These are phyloP conservation scores for Sordariomycetes sp. DNA, from an alignment of 2,329 filamentous ascomycete species.

Conservation along the genomic window DNA sequence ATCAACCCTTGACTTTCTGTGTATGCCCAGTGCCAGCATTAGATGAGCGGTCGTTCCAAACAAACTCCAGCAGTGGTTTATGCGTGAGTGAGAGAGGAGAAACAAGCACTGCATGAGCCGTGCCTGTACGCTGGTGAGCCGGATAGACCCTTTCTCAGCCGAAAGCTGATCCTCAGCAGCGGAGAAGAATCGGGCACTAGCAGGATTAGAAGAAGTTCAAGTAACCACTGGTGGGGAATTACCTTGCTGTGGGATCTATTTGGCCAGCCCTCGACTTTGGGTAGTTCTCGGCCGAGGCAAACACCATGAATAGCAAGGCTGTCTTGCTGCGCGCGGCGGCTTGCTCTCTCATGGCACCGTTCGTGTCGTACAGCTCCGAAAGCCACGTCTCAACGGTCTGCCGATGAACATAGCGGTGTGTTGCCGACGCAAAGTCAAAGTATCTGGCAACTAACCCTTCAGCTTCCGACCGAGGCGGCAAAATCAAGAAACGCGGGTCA, in stretches of 20 bases:
- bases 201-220: too few relatives aligned
- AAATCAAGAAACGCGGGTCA: slow-evolving; percentile 21
- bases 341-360: slow-evolving; percentile 13
- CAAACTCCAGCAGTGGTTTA: too few relatives aligned
- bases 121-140: too few relatives aligned
- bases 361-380: slow-evolving; percentile 24
- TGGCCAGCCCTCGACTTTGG: slow-evolving; percentile 13
- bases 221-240: neutral
- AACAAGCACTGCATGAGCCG: too few relatives aligned
- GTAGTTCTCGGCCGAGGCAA: slow-evolving; percentile 37
- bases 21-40: too few relatives aligned
- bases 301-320: slow-evolving; percentile 38
- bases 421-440: slow-evolving; percentile 46
- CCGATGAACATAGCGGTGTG: slow-evolving; percentile 43
- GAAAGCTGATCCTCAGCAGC: too few relatives aligned
- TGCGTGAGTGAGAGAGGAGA: too few relatives aligned
- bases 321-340: slow-evolving; percentile 14
- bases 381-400: slow-evolving; percentile 37
- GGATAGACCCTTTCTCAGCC: too few relatives aligned
- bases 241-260: slow-evolving; percentile 10
- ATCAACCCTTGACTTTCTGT: too few relatives aligned
- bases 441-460: slow-evolving; percentile 32
- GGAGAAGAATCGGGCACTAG: too few relatives aligned
- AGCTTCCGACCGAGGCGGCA: slow-evolving; percentile 24
- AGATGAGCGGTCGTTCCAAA: too few relatives aligned